Evolutionary conservation across 805 yeast species (phyloP).

Genomic region (Pichia thaimueangensis): DNA sequence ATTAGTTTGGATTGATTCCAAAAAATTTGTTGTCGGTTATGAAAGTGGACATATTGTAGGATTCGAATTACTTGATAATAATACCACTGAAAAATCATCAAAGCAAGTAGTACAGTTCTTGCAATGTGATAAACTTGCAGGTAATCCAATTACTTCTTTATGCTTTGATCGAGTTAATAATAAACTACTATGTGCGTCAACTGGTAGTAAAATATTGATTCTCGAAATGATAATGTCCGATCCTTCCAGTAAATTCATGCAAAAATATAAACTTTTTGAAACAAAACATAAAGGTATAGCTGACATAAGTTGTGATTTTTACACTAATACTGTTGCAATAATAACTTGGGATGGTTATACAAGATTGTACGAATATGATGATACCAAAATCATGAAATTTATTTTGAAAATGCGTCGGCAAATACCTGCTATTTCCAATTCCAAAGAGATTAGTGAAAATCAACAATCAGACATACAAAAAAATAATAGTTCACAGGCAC

Average conservation of each 20-base stretch:
- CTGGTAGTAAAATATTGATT: conserved; percentile 31
- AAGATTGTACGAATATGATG: conserved; percentile 28
- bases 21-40: conserved; percentile 48
- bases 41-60: conserved; percentile 54
- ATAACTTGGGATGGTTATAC: conserved; percentile 50
- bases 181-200: conserved; percentile 39
- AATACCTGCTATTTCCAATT: conserved; percentile 22
- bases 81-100: conserved; percentile 14
- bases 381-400: conserved; percentile 15
- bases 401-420: conserved; percentile 22
- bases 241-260: too few relatives aligned
- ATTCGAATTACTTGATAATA: conserved; percentile 1
- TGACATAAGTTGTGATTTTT: conserved; percentile 18
- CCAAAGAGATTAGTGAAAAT: conserved; percentile 6
- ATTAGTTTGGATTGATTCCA: conserved; percentile 33
- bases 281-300: conserved; percentile 36
- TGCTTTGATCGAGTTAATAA: conserved; percentile 23
- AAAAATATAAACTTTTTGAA: conserved; percentile 9
- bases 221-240: too few relatives aligned
- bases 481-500: conserved; percentile 12
- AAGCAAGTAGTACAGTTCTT: conserved; percentile 5
- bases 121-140: conserved; percentile 35
- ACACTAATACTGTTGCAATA: conserved; percentile 27
- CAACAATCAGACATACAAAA: conserved; percentile 9
- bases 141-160: conserved; percentile 50